Evolutionary conservation across 345 rosid genomes (phyloP), one percentile per base, ranked within the genome.

Genomic region (Camelina neglecta): DNA sequence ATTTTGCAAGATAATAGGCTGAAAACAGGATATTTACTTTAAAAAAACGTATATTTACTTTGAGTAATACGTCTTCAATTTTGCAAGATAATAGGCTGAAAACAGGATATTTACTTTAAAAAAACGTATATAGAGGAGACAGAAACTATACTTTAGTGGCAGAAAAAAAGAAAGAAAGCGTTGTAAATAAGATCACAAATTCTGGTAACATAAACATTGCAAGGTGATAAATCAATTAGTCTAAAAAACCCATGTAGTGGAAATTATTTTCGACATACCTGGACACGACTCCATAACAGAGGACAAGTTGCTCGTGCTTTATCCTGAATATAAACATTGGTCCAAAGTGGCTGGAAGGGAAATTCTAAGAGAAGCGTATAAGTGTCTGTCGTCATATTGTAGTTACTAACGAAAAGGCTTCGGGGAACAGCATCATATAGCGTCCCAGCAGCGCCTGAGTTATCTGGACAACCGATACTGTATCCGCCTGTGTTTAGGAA

Each of bases 261-360:
- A 31, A 77, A 67, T 57, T 41, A 41, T 48, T 39, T 53, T 21
- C 64, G n/a, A 64, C 50, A 24, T 83, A 96, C 99, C 97, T 96
- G 99, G 68, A 93, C 99, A 77, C 99, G 97, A 71, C 99, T 96
- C 99, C 99, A 96, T 69, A 93, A 88, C 88, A 96, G 81, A 48
- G 99, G 99, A 81, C 94, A 96, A 74, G 96, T 79, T 61, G 98
- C 99, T 81, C 94, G 88, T 11, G 97, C 98, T 79, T 49, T 74
- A 84, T 96, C 94, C 57, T 84, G 88, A 67, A 96, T 75, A 81
- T 93, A 89, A 81, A 96, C 88, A 82, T 96, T 96, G 55, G 98
- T 94, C 95, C 92, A 89, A 74, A 85, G 90, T 64, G 96, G 96
- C 82, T 88, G 98, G 84, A 88, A 83, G 66, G 99, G 98, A 75